Conservation (phyloP, 495 filamentous ascomycete species). For the Penicillium manginii region DNA sequence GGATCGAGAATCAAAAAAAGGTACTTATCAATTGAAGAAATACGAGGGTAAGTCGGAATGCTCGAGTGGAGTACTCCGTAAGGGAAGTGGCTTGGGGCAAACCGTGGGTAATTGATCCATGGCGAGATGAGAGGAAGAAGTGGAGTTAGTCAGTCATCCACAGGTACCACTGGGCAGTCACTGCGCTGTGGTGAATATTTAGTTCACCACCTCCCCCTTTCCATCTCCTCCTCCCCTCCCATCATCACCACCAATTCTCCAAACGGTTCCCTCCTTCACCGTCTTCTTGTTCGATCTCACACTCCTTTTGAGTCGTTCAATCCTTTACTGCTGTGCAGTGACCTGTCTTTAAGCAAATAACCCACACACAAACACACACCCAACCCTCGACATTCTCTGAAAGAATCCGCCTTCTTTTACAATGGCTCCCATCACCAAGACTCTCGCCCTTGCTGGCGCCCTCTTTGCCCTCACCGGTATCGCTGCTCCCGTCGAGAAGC, state of each 20-base stretch:
- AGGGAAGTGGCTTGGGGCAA: background rate
- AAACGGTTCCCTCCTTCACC: constrained; percentile 6
- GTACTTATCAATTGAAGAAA: no score
- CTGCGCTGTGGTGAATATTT: background rate
- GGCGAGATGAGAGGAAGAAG: no score
- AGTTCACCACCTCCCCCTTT: background rate
- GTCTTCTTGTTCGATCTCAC: constrained; percentile 12
- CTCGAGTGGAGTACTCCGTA: background rate
- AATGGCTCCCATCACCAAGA: constrained; percentile 50
- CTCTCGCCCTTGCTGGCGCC: constrained; percentile 46
- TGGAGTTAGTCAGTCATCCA: no score
- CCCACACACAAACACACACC: background rate
- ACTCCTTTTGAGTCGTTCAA: constrained; percentile 28
- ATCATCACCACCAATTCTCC: constrained; percentile 7
- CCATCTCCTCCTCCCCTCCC: constrained; percentile 4
- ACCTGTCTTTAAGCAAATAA: constrained; percentile 20
- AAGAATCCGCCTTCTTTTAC: constrained; percentile 17
- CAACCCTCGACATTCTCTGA: constrained; percentile 20
- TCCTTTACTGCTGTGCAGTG: constrained; percentile 45
- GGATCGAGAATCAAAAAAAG: background rate
- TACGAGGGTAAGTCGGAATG: background rate
- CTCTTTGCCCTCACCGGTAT: constrained; percentile 41
- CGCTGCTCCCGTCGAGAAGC: constrained; percentile 46
- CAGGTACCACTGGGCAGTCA: no score
- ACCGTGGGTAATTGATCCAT: background rate